Evolutionary conservation across 768 basidiomycete genomes (phyloP).

Genomic region (Amanita thiersii): DNA sequence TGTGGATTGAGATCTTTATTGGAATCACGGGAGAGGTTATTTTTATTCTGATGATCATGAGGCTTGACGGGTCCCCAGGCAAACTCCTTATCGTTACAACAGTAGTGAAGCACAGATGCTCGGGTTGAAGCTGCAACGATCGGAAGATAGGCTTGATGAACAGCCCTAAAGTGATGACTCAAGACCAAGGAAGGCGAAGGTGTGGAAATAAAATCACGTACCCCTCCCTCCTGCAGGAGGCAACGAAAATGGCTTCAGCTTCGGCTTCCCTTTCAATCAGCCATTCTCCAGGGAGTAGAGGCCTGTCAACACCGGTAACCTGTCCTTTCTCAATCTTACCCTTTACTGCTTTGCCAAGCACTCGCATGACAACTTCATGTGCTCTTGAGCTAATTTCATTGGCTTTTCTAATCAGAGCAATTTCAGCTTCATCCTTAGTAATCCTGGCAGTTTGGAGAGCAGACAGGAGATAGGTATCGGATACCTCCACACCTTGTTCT

Average conservation of each 20-base stretch:
- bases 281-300: conserved; percentile 72
- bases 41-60: conserved; percentile 47
- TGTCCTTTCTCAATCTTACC: conserved; percentile 39
- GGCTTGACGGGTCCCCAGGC: conserved; percentile 70
- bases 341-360: conserved; percentile 69
- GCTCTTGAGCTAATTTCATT: conserved; percentile 84
- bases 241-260: conserved; percentile 90
- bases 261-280: conserved; percentile 88
- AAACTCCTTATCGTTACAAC: conserved; percentile 84
- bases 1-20: conserved; percentile 44
- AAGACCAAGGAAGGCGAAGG: conserved; percentile 3
- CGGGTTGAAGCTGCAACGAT: conserved; percentile 85
- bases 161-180: conserved; percentile 38
- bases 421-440: conserved; percentile 68
- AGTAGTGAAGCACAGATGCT: conserved; percentile 90
- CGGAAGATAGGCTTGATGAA: conserved; percentile 86
- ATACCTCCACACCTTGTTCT: conserved; percentile 25
- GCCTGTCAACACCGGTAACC: conserved; percentile 37
- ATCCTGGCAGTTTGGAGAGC: conserved; percentile 81
- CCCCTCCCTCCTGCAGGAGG: conserved; percentile 85
- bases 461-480: conserved; percentile 57
- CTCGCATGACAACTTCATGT: conserved; percentile 88
- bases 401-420: conserved; percentile 68
- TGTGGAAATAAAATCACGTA: conserved; percentile 28
- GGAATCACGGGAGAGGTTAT: conserved; percentile 32